These are phyloP conservation scores for Cercospora beticola DNA, from an alignment of 2,329 filamentous ascomycete genomes.

Conservation along the genomic window DNA sequence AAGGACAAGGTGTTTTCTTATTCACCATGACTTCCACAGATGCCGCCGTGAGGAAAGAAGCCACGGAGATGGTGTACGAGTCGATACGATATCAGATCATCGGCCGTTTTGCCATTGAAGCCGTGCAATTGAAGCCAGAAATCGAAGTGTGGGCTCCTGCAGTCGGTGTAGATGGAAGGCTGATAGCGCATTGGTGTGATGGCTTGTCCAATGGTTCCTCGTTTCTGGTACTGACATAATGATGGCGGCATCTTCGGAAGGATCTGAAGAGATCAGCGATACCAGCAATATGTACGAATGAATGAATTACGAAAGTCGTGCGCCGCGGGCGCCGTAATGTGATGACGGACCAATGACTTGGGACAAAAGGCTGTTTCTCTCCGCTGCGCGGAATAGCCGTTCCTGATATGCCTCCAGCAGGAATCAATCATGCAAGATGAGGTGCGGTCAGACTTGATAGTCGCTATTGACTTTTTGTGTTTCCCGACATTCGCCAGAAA, in stretches of 20 bases:
- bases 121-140: constrained; percentile 13
- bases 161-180: neutral
- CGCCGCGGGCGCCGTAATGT: neutral
- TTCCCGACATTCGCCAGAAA: neutral
- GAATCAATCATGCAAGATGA: neutral
- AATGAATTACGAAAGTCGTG: neutral
- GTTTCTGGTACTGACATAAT: constrained; percentile 3
- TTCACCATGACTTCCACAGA: constrained; percentile 11
- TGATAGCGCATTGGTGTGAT: constrained; percentile 8
- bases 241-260: neutral
- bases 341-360: neutral
- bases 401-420: neutral
- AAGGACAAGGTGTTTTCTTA: neutral
- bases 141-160: constrained; percentile 4
- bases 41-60: constrained; percentile 8
- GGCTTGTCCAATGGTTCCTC: neutral
- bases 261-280: neutral
- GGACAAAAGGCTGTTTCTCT: neutral
- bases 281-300: neutral
- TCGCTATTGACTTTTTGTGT: neutral
- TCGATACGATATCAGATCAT: constrained; percentile 8
- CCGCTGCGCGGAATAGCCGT: neutral
- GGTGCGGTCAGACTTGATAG: neutral
- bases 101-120: constrained; percentile 9
- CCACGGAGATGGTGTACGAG: neutral